These are phyloP conservation scores for Colletotrichum karsti DNA, from an alignment of 2,329 filamentous ascomycete species.

Conservation along the genomic window DNA sequence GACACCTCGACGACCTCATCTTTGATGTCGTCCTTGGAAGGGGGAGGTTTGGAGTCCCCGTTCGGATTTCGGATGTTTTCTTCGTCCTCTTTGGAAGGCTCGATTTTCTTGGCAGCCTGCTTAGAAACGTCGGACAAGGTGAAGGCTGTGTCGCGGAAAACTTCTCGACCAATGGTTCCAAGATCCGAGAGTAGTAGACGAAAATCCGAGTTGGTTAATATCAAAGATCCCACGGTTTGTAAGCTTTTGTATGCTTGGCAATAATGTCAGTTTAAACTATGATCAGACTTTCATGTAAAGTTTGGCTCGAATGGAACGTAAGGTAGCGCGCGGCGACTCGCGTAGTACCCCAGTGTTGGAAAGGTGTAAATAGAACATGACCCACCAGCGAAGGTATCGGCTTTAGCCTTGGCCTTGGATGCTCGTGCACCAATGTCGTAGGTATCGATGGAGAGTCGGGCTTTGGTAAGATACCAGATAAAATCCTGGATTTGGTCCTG, in stretches of 20 bases:
- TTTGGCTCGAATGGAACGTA: neutral
- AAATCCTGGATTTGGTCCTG: slow-evolving; percentile 91
- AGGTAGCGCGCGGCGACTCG: neutral
- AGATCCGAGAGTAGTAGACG: slow-evolving; percentile 85
- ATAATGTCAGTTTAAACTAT: slow-evolving; percentile 32
- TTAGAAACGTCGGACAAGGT: slow-evolving; percentile 80
- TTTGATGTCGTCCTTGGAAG: slow-evolving; percentile 71
- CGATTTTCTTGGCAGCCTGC: slow-evolving; percentile 76
- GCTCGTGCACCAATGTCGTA: slow-evolving; percentile 70
- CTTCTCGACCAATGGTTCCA: slow-evolving; percentile 79
- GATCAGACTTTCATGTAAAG: neutral
- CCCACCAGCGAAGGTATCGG: slow-evolving; percentile 76
- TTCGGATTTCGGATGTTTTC: slow-evolving; percentile 55
- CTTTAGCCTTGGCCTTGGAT: slow-evolving; percentile 69
- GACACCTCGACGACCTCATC: slow-evolving; percentile 64
- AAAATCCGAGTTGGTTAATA: slow-evolving; percentile 91
- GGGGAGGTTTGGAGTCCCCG: slow-evolving; percentile 40
- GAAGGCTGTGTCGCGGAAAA: slow-evolving; percentile 87
- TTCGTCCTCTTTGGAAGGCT: slow-evolving; percentile 71
- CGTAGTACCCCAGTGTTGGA: neutral
- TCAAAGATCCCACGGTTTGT: slow-evolving; percentile 82
- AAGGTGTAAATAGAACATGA: slow-evolving; percentile 15
- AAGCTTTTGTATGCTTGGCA: slow-evolving; percentile 78
- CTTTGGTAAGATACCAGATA: slow-evolving; percentile 83
- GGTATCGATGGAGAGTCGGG: slow-evolving; percentile 74